These are phyloP conservation scores for Mortierella hygrophila DNA, from an alignment of 192 early-diverging fungal species.

Conservation along the genomic window DNA sequence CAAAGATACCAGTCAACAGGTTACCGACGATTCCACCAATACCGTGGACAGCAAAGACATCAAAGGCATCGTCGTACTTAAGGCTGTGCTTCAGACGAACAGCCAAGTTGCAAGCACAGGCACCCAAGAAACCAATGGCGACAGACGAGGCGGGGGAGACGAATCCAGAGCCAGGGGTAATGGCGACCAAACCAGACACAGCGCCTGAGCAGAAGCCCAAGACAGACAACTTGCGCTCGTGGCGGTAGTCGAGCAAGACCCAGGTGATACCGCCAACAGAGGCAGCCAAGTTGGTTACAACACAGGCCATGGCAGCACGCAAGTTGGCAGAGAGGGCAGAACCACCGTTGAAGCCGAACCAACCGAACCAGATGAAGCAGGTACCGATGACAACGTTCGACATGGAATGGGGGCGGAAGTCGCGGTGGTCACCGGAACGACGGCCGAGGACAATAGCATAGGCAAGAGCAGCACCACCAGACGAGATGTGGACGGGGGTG, in stretches of 20 bases:
- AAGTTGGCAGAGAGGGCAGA: conserved; percentile 83
- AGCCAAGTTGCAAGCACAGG: conserved; percentile 84
- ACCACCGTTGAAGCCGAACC: conserved; percentile 98
- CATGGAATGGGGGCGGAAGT: conserved; percentile 92
- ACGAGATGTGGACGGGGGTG: conserved; percentile 93
- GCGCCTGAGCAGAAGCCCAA: conserved; percentile 96
- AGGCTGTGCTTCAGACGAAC: conserved; percentile 86
- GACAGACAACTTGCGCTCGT: conserved; percentile 88
- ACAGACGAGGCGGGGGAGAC: conserved; percentile 87
- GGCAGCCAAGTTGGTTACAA: conserved; percentile 90
- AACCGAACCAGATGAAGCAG: conserved; percentile 93
- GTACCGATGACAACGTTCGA: conserved; percentile 93
- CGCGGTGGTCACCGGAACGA: conserved; percentile 78
- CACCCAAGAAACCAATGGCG: conserved; percentile 84
- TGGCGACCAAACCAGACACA: conserved; percentile 91
- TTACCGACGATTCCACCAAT: conserved; percentile 87
- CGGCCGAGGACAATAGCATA: conserved; percentile 89
- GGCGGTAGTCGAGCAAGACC: conserved; percentile 84
- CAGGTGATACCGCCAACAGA: conserved; percentile 87
- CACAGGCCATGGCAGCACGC: conserved; percentile 89
- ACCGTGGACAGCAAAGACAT: conserved; percentile 93
- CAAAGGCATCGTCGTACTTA: conserved; percentile 92
- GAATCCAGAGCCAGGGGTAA: conserved; percentile 93
- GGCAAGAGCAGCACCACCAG: conserved; percentile 91
- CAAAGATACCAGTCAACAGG: conserved; percentile 94